Base-by-base conservation (phyloP, 495 filamentous ascomycete species). In the Bathelium albidoporum region DNA sequence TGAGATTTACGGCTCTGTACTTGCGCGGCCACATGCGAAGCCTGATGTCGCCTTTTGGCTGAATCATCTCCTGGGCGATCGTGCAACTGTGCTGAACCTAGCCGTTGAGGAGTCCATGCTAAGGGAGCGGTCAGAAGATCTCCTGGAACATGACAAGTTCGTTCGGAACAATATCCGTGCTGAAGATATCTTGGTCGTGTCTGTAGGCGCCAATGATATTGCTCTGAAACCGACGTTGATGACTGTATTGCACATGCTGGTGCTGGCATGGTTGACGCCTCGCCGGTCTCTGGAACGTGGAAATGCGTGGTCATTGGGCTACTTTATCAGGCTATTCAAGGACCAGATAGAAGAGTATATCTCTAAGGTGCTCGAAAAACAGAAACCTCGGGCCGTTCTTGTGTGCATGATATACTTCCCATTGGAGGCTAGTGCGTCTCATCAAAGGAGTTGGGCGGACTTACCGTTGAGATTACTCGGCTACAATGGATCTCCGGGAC, bases 341-440 rank as follows among this genome's bases (percentile, higher is more conserved):
- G 60, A 62, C 9, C 60, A 70, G 26, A 65, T 62, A 0, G 58
- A 72, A 34, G 26, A 43, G 12, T 74, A 74, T 60, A 59, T 74
- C 45, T 22, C 32, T 0, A 59, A 59, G 0, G 9, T 73, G 3
- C 41, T 65, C 45, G 49, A 52, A 26, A 69, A 68, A 39, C 64
- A 65, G 36, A 74, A 74, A 45, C 72, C 72, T 3, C 64, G 66
- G 22, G 71, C 68, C n/a, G 66, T 73, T 10, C 61, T 73, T 32
- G 65, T 72, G 1, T 74, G 71, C 64, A 73, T 71, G 72, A 74
- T 74, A 9, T 74, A 74, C 65, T 74, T 65, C 59, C 72, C 72
- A 11, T 65, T 73, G 26, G 69, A 74, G 59, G 44, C 31, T 12
- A 26, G 39, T 1, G 29, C 39, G 4, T 65, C 65, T 16, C 26